A percentile compares a stretch with the other conserved stretches of the same genome.
phyloP scores from a whole-genome alignment of 2,329 filamentous ascomycete species.

The Leptographium wingfieldii region DNA sequence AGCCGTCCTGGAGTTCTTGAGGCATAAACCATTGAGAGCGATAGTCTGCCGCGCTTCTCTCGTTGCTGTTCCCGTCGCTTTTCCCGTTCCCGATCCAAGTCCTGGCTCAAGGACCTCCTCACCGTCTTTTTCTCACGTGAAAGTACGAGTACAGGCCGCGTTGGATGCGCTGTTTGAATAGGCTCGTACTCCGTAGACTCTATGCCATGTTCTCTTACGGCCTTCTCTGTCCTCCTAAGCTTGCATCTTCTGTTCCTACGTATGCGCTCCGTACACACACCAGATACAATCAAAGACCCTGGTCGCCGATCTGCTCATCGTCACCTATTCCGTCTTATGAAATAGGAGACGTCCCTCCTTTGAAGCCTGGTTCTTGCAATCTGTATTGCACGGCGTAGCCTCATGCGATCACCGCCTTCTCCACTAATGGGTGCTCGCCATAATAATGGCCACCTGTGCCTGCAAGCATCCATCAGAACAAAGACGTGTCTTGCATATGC shows the following conservation, averaged over 20 bases:
- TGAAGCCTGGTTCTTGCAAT: neutral
- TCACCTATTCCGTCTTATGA: neutral
- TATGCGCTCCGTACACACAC: no score
- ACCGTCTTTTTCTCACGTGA: neutral
- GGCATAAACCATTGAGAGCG: neutral
- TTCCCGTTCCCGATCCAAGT: neutral
- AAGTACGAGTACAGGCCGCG: neutral
- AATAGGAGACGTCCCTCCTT: neutral
- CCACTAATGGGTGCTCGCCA: neutral
- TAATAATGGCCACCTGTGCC: neutral
- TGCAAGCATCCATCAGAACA: neutral
- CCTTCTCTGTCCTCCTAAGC: neutral
- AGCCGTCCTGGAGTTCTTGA: neutral
- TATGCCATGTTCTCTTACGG: no score
- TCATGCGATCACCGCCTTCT: neutral
- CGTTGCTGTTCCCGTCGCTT: neutral
- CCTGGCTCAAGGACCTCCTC: neutral
- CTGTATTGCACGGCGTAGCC: neutral
- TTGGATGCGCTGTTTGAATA: neutral
- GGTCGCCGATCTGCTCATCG: slow-evolving; percentile 2
- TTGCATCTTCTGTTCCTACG: no score
- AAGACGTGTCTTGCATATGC: neutral
- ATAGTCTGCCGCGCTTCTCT: neutral
- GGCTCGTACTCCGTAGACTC: neutral
- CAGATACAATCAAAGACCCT: neutral